Evolutionary conservation across 1,139 yeast genomes (phyloP), one percentile per base, ranked within the genome.

Genomic region (Blastobotrys raffinosifermentans): DNA sequence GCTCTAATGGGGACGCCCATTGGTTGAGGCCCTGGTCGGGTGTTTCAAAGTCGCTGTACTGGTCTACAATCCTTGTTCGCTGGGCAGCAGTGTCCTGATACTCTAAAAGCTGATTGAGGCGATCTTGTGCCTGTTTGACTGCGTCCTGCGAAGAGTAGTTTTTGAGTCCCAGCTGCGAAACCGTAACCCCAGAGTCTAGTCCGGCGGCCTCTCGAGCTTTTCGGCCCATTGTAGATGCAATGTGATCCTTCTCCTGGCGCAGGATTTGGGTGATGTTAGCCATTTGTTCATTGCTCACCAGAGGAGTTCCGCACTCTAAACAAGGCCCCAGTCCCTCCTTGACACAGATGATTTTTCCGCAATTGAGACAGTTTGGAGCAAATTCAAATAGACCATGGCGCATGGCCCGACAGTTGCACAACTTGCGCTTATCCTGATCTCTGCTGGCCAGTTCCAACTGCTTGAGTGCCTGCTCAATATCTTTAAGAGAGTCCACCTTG

Each of bases 281-380:
- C 48, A 74, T 71, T 46, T 86, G 95, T 15, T 71, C 70, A 6
- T 61, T 55, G 3, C 78, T 70, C 13, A 91, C 66, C 26, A 91
- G 62, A 22, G 78, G 82, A 17, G 69, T 59, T 0, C 87, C 86
- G 63, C 98, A 91, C 46, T 66, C 83, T 2, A 93, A 73, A 56
- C 99, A 93, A 3, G 93, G 93, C 38, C 87, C 86, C 29, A 73
- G 67, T 0, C 97, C 97, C 55, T 93, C 97, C 50, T 79, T 79
- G 3, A 72, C 71, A 63, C 99, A 93, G 2, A 91, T 83, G 26
- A 93, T 85, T 56, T 87, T 86, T 8, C 99, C 99, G 60, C 99
- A 93, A 41, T 81, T 79, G 31, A 91, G 63, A 53, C 99, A 93
- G 57, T 93, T 93, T 0, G 98, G 98, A 1, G 94, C 91, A 41